These are phyloP conservation scores for Colletotrichum scovillei DNA, from an alignment of 2,329 filamentous ascomycete genomes.

Conservation along the genomic window DNA sequence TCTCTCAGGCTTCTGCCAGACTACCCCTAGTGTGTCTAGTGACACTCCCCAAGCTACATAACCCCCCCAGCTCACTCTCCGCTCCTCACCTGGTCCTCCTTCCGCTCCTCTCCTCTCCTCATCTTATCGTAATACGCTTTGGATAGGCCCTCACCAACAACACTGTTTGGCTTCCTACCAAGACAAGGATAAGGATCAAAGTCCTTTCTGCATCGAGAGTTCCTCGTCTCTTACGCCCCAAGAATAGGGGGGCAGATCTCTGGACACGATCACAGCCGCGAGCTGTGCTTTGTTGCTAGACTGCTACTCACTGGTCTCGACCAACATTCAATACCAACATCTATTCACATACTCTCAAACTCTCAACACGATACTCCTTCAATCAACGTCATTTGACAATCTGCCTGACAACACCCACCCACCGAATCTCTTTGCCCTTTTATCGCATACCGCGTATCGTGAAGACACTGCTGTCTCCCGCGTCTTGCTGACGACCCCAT, in stretches of 20 bases:
- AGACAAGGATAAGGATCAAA: constrained; percentile 25
- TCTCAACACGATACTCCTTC: not conserved
- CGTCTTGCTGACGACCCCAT: constrained; percentile 24
- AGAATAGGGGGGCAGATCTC: constrained; percentile 37
- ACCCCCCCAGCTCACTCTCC: constrained; percentile 28
- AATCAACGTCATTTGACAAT: constrained; percentile 12
- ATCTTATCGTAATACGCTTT: constrained; percentile 18
- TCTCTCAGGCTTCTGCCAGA: not conserved
- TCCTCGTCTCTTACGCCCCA: constrained; percentile 32
- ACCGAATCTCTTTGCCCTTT: not conserved
- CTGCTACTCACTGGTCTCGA: constrained; percentile 35
- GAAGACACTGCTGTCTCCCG: constrained; percentile 26
- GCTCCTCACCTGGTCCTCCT: not conserved
- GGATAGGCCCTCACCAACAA: constrained; percentile 30
- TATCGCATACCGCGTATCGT: constrained; percentile 26
- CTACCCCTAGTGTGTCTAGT: constrained; percentile 8
- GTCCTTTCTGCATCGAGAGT: constrained; percentile 30
- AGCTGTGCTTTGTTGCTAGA: constrained; percentile 36
- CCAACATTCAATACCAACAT: constrained; percentile 19
- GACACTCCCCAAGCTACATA: constrained; percentile 30
- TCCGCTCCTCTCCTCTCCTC: constrained; percentile 10
- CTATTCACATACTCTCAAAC: not conserved
- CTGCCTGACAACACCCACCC: constrained; percentile 9
- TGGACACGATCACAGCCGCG: constrained; percentile 33
- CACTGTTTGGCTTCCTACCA: constrained; percentile 27